Evolutionary conservation across 2,329 filamentous ascomycete genomes (phyloP), one percentile per base, ranked within the genome.

Genomic region (Calonectria hawksworthii): DNA sequence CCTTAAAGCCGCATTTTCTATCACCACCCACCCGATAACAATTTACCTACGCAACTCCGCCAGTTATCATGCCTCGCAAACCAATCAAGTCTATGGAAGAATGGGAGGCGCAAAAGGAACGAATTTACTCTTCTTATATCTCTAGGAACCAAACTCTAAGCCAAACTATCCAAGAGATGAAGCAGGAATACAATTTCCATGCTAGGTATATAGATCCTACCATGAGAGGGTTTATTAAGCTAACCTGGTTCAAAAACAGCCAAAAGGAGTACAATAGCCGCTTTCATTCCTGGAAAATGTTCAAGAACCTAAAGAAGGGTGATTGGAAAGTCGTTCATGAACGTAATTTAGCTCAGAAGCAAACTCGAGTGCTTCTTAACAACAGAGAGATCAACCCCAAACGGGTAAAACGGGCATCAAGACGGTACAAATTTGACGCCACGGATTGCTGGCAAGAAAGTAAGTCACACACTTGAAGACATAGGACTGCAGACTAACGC

Each of bases 91-190:
- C 67, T 3, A 26, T 26, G 18, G 18, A 41, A 9, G 47, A 56
- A 26, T 73, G 71, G 71, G 66, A 70, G 21, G 59, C 26, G 10
- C 56, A 65, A 7, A 69, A 69, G 71, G 34, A 69, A n/a, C 34
- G 28, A 4, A 73, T 73, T 28, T 28, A 50, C 51, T 7, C 18
- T 10, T 44, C 50, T 11, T 73, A 73, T 18, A 41, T 73, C 5
- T 14, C 13, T 14, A 30, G 36, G 8, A 52, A 70, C 18, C 32
- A 44, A 28, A 59, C 66, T 50, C 34, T 73, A 5, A 30, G 16
- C 0, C 9, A 70, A 21, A 66, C 50, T 1, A 69, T 69, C 26
- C 47, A 73, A 7, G 14, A 34, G 26, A 73, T 73, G 66, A 28
- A 32, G 16, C 14, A 1, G 21, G 7, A 44, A 8, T 47, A 73